A percentile compares a stretch with the other conserved stretches of the same genome.
These are phyloP conservation scores for Epithele typhae DNA, from an alignment of 768 basidiomycete species.

Conservation along the genomic window DNA sequence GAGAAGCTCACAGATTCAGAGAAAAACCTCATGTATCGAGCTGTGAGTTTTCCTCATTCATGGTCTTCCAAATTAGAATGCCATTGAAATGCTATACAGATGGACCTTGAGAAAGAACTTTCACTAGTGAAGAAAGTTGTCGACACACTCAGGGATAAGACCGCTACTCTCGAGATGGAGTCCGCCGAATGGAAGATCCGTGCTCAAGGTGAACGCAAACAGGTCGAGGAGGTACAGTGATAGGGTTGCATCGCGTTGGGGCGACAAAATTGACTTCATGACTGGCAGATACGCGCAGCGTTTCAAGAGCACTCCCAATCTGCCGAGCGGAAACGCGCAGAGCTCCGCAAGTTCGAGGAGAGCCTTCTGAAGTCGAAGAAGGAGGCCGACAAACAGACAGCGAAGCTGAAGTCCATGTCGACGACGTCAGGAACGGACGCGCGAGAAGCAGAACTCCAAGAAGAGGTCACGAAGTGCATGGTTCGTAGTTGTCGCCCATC, in stretches of 20 bases:
- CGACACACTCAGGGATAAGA: conserved; percentile 23
- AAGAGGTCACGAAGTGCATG: conserved; percentile 56
- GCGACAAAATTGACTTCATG: not conserved
- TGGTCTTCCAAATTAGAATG: too few species aligned
- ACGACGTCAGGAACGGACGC: conserved; percentile 17
- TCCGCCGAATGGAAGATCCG: conserved; percentile 29
- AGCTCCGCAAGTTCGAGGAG: conserved; percentile 44
- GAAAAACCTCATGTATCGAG: conserved; percentile 49
- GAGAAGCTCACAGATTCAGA: conserved; percentile 66
- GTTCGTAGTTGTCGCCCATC: conserved; percentile 29
- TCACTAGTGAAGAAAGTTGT: conserved; percentile 27
- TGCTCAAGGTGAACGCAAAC: conserved; percentile 35
- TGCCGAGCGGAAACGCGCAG: conserved; percentile 29
- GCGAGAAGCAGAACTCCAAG: conserved; percentile 36
- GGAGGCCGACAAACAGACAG: conserved; percentile 46
- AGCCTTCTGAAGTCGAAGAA: conserved; percentile 41
- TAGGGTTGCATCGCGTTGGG: not conserved
- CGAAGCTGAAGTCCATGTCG: conserved; percentile 40
- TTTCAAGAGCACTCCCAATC: conserved; percentile 31
- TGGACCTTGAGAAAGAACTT: conserved; percentile 47
- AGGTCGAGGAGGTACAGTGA: conserved; percentile 35
- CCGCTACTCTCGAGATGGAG: conserved; percentile 29
- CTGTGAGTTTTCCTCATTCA: conserved; percentile 41
- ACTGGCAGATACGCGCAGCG: conserved; percentile 2
- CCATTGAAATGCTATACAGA: conserved; percentile 23